phyloP scores from a whole-genome alignment of 768 basidiomycete species.

The Psilocybe cubensis region DNA sequence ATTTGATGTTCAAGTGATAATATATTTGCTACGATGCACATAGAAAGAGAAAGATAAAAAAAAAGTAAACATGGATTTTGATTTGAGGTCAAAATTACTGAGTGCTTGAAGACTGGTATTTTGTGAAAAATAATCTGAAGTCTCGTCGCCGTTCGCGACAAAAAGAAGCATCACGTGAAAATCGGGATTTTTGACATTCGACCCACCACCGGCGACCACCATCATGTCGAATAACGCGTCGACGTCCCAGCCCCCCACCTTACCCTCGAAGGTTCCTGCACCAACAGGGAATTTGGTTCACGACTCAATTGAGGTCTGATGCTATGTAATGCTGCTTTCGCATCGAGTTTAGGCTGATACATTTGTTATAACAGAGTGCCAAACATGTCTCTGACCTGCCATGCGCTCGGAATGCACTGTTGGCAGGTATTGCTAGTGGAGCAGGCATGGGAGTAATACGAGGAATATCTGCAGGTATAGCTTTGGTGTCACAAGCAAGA shows the following conservation, averaged over 20 bases:
- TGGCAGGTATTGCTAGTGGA: constrained; percentile 82
- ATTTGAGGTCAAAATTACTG: no score
- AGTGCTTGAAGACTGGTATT: no score
- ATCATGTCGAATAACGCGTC: constrained; percentile 20
- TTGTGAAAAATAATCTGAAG: neutral
- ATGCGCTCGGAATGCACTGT: constrained; percentile 74
- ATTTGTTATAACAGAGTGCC: constrained; percentile 45
- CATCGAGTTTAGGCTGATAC: neutral
- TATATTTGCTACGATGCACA: no score
- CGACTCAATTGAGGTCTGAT: constrained; percentile 38
- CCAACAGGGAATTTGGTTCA: constrained; percentile 40
- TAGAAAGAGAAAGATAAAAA: no score
- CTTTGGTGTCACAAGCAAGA: neutral
- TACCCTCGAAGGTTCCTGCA: constrained; percentile 39
- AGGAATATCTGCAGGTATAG: constrained; percentile 62
- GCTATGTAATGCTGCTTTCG: constrained; percentile 3
- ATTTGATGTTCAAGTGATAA: no score
- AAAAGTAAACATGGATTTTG: no score
- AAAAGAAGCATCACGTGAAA: constrained; percentile 4
- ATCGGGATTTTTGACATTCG: neutral
- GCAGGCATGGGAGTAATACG: constrained; percentile 77
- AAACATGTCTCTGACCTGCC: constrained; percentile 70
- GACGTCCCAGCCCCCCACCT: constrained; percentile 17
- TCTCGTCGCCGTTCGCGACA: neutral
- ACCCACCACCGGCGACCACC: neutral